Percentiles rank a stretch among this genome's conserved stretches.
These are phyloP conservation scores for Trichopus zeylanicus DNA, from an alignment of 116 monocot species.

Conservation along the genomic window DNA sequence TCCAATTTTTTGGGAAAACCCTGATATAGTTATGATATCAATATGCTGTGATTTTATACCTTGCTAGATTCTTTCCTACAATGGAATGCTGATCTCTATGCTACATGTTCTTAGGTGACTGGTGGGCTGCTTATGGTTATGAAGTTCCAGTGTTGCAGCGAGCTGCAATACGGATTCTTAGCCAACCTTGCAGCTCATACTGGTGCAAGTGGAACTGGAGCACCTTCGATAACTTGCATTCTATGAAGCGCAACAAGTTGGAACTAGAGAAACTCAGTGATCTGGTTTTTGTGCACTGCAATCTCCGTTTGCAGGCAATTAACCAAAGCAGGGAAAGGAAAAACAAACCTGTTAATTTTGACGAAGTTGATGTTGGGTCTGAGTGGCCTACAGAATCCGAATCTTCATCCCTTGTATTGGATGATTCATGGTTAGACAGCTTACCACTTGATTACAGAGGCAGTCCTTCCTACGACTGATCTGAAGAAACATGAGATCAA, in stretches of 20 bases:
- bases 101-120: slow-evolving; percentile 48
- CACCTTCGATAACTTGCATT: slow-evolving; percentile 20
- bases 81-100: too few relatives aligned
- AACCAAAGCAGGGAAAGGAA: slow-evolving; percentile 9
- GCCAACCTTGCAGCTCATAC: slow-evolving; percentile 44
- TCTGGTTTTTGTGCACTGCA: slow-evolving; percentile 44
- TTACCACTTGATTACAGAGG: slow-evolving; percentile 17
- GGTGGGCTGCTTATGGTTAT: slow-evolving; percentile 49
- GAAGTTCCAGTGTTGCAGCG: slow-evolving; percentile 37
- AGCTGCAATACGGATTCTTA: slow-evolving; percentile 39
- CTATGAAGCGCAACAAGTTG: slow-evolving; percentile 16
- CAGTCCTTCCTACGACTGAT: slow-evolving; percentile 3
- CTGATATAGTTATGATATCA: too few relatives aligned
- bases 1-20: too few relatives aligned
- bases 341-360: slow-evolving; percentile 23
- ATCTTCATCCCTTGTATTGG: slow-evolving; percentile 20
- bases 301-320: slow-evolving; percentile 29
- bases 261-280: slow-evolving; percentile 37
- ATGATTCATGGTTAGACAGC: slow-evolving; percentile 38
- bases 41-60: too few relatives aligned
- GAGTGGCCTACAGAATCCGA: slow-evolving; percentile 37
- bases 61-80: too few relatives aligned
- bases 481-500: too few relatives aligned
- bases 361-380: slow-evolving; percentile 33
- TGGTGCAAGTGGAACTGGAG: slow-evolving; percentile 49